Base-by-base conservation (phyloP, 1,284 basidiomycete species). In the Salmacisia buchloeana region DNA sequence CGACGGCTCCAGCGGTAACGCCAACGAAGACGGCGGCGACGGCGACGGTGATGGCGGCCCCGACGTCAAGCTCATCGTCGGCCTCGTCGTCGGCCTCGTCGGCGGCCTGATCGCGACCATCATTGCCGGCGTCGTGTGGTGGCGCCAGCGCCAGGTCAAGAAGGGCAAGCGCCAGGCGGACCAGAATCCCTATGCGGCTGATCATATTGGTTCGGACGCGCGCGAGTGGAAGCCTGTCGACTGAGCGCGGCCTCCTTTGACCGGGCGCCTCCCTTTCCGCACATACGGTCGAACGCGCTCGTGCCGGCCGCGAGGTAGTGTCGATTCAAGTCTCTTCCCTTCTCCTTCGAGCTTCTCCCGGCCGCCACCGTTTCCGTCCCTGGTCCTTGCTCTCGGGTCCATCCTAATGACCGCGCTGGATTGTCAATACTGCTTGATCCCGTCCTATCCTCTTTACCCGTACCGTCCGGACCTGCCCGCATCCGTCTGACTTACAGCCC, bases 141-240 rank as follows among this genome's bases (percentile, higher is more conserved):
- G 49, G 49, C 31, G 49, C 29, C 31, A 54, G 29, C 23, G 49
- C 13, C 49, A 54, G 49, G 49, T 54, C 31, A 54, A 33, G 49
- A 12, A 12, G 15, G 49, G 49, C 25, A 54, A 54, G 49, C 23
- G 49, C 18, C 27, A n/a, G 27, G 49, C n/a, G n/a, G n/a, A 54
- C 29, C 7, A 15, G 27, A 54, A 54, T n/a, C 49, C 49, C 18
- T 54, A 54, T 31, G 49, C 49, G 2, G 49, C 49, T 2, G 49
- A 54, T 31, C 49, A 54, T 31, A 54, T 54, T 27, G 49, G 49
- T 12, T 54, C 49, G 29, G 27, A 33, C 27, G 49, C 49, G 29
- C 27, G 49, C 29, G 49, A 54, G 49, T 54, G 49, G 49, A 54
- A 54, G 49, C 49, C 49, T n/a, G 49, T 54, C 49, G 34, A 54